Evolutionary conservation across 164 flowering plant genomes (phyloP).

Genomic region (Macadamia tetraphylla): DNA sequence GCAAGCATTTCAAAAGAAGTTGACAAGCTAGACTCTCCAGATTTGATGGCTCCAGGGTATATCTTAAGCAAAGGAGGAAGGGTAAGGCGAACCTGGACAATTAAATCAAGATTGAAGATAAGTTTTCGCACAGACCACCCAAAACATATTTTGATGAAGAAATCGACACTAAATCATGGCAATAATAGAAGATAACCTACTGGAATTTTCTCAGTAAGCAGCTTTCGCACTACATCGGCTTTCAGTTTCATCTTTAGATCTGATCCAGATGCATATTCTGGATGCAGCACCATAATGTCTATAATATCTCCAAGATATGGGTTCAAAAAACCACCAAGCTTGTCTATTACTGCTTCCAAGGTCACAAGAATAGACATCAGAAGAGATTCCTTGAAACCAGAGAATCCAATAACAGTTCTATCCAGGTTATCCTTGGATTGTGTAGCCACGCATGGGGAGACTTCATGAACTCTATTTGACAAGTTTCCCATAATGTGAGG

Average conservation of each 20-base stretch:
- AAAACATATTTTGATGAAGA: background rate
- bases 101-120: conserved; percentile 5
- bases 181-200: conserved; percentile 37
- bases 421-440: conserved; percentile 9
- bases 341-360: conserved; percentile 67
- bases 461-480: conserved; percentile 28
- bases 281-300: conserved; percentile 53
- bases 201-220: conserved; percentile 60
- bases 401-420: conserved; percentile 8
- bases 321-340: conserved; percentile 78
- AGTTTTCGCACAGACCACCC: background rate
- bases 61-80: conserved; percentile 55
- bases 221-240: conserved; percentile 57
- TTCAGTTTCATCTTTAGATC: conserved; percentile 49
- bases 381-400: conserved; percentile 33
- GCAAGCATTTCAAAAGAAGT: conserved; percentile 62
- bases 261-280: conserved; percentile 37
- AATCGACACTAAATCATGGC: background rate
- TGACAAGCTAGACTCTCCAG: conserved; percentile 59
- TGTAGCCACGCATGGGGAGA: conserved; percentile 9
- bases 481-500: conserved; percentile 55
- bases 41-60: conserved; percentile 45
- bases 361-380: conserved; percentile 45
- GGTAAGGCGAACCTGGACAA: conserved; percentile 64
- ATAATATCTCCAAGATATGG: conserved; percentile 76